These are phyloP conservation scores for Mortierella sp. DNA, from an alignment of 371 early-diverging fungal genomes.

Conservation along the genomic window DNA sequence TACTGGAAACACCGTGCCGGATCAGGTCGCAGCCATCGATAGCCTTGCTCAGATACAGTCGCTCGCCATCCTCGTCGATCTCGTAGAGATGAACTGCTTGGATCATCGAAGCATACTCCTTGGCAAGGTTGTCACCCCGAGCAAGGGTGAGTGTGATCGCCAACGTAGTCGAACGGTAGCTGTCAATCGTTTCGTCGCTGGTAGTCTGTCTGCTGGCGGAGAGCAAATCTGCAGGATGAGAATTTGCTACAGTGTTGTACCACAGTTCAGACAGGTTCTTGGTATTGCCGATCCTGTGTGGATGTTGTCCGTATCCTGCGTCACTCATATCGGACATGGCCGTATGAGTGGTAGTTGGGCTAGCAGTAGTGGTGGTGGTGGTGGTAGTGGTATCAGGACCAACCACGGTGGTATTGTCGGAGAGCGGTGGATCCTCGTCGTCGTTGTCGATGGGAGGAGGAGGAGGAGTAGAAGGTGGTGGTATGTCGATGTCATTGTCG, in stretches of 20 bases:
- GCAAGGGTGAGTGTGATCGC: background rate
- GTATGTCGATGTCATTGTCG: background rate
- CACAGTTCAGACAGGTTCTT: background rate
- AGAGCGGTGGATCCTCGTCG: background rate
- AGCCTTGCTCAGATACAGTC: background rate
- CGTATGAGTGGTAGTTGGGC: background rate
- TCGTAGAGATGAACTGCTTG: slow-evolving; percentile 15
- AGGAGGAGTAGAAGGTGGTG: background rate
- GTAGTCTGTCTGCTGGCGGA: too few relatives aligned
- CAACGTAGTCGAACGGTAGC: background rate
- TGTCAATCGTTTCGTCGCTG: background rate
- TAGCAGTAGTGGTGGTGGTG: background rate
- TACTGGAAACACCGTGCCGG: slow-evolving; percentile 11
- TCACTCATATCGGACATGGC: background rate
- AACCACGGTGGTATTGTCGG: background rate
- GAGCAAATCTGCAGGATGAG: too few relatives aligned
- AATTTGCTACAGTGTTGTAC: background rate
- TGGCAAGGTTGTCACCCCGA: background rate
- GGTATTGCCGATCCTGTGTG: background rate
- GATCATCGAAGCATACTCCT: background rate
- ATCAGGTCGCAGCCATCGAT: slow-evolving; percentile 2
- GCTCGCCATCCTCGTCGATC: background rate
- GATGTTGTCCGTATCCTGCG: too few relatives aligned
- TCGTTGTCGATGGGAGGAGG: too few relatives aligned
- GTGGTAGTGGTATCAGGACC: background rate